phyloP scores from a whole-genome alignment of 768 basidiomycete genomes.

The Hypsizygus marmoreus region DNA sequence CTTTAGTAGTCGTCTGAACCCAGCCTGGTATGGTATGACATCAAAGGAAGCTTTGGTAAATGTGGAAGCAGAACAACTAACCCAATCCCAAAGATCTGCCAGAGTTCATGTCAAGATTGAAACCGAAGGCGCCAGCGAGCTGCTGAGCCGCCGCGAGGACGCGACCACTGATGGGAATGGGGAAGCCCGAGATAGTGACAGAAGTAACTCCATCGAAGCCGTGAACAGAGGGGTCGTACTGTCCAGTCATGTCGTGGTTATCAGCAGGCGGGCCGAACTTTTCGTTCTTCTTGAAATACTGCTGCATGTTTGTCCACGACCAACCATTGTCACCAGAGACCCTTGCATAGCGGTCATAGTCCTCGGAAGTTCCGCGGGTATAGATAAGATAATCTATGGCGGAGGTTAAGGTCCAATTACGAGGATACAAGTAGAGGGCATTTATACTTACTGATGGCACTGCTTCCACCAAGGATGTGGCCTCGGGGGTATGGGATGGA shows the following conservation, averaged over 20 bases:
- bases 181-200: conserved; percentile 20
- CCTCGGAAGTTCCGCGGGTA: conserved; percentile 25
- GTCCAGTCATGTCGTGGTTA: conserved; percentile 23
- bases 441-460: conserved; percentile 7
- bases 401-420: too few relatives aligned
- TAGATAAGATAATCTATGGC: conserved; percentile 21
- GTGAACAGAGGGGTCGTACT: conserved; percentile 27
- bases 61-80: too few relatives aligned
- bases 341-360: conserved; percentile 29
- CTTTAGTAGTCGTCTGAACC: too few relatives aligned
- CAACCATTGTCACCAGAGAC: conserved; percentile 31
- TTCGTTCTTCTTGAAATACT: conserved; percentile 30
- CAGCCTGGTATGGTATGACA: too few relatives aligned
- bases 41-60: too few relatives aligned
- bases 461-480: conserved; percentile 10
- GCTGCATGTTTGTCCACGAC: conserved; percentile 31
- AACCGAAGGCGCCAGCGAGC: conserved; percentile 25
- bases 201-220: conserved; percentile 20
- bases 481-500: conserved; percentile 4
- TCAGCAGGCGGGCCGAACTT: conserved; percentile 22
- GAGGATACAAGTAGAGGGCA: too few relatives aligned
- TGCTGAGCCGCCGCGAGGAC: conserved; percentile 22
- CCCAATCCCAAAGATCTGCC: conserved; percentile 32
- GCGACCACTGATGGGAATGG: conserved; percentile 18
- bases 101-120: conserved; percentile 32